Evolutionary conservation across 139 green algal genomes (phyloP), one percentile per base, ranked within the genome.

Genomic region (Volvox africanus): DNA sequence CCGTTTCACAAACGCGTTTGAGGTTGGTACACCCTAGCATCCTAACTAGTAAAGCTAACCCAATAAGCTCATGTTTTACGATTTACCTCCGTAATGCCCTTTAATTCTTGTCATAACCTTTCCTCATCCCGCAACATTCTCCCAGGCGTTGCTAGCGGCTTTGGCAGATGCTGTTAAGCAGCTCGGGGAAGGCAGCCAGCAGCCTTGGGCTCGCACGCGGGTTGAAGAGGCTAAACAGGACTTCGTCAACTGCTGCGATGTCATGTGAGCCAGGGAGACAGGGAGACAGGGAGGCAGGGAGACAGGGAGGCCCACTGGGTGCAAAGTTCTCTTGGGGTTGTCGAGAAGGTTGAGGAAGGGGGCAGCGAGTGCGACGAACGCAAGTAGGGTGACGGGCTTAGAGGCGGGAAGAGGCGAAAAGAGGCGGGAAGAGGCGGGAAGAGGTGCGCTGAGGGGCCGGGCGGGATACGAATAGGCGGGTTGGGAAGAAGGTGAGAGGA

Each of bases 221-320:
- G 86, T 90, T 21, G 86, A 90, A 75, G 86, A 90, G 73, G 86
- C 86, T 11, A 90, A 83, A 50, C 86, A 84, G 86, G 86, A 90
- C 21, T 90, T 90, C 50, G 65, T 83, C 50, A 84, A 21, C 86
- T 90, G 86, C 86, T 90, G 86, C 73, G 86, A 90, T 33, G 19
- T 90, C 86, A 90, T 90, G 73, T 89, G 76, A 55, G 76, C 36
- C 61, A 28, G 32, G 18, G 36, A 14, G n/a, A n/a, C n/a, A n/a
- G n/a, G n/a, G n/a, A n/a, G n/a, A n/a, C n/a, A n/a, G n/a, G n/a
- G n/a, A n/a, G n/a, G n/a, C n/a, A n/a, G n/a, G n/a, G n/a, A n/a
- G n/a, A n/a, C n/a, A 55, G 44, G 44, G 44, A 55, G 44, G 44
- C 44, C 44, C 44, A 14, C 44, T 9, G 5, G 9, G 44, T 9